A percentile compares a stretch with the other conserved stretches of the same genome.
phyloP scores from a whole-genome alignment of 768 basidiomycete genomes.

The Trametes villosa region DNA sequence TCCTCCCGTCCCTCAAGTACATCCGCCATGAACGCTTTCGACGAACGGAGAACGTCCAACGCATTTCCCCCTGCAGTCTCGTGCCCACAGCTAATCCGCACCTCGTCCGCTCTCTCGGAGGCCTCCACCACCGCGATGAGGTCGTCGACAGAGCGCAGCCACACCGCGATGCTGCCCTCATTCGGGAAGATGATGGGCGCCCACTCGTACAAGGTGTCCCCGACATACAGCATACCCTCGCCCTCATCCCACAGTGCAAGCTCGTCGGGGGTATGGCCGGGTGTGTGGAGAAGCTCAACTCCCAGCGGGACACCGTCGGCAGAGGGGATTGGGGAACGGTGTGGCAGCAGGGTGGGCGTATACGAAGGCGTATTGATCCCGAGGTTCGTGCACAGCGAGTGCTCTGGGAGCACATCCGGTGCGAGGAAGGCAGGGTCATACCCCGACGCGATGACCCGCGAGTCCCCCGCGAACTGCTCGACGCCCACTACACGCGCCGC shows the following conservation, averaged over 20 bases:
- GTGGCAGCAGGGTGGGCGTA: constrained; percentile 48
- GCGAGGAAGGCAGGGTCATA: constrained; percentile 50
- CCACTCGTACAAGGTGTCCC: constrained; percentile 59
- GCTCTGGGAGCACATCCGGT: constrained; percentile 43
- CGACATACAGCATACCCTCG: constrained; percentile 59
- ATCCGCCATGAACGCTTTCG: constrained; percentile 51
- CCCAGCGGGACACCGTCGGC: constrained; percentile 36
- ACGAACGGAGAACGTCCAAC: constrained; percentile 46
- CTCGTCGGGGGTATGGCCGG: constrained; percentile 63
- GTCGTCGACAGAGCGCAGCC: constrained; percentile 50
- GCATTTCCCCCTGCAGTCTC: constrained; percentile 50
- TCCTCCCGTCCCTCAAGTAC: constrained; percentile 48
- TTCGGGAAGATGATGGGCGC: constrained; percentile 59
- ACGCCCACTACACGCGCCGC: constrained; percentile 44
- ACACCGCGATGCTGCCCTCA: constrained; percentile 55
- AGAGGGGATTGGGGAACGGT: constrained; percentile 41
- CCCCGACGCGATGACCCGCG: constrained; percentile 52
- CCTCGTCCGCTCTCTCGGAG: constrained; percentile 7
- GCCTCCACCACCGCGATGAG: constrained; percentile 46
- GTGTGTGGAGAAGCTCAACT: constrained; percentile 54
- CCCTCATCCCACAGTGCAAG: constrained; percentile 54
- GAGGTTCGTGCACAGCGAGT: constrained; percentile 51
- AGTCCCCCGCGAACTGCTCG: constrained; percentile 54
- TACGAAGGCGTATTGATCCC: constrained; percentile 50
- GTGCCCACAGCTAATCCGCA: constrained; percentile 54